These are phyloP conservation scores for Pseudogymnoascus sp. DNA, from an alignment of 2,329 filamentous ascomycete species.

Conservation along the genomic window DNA sequence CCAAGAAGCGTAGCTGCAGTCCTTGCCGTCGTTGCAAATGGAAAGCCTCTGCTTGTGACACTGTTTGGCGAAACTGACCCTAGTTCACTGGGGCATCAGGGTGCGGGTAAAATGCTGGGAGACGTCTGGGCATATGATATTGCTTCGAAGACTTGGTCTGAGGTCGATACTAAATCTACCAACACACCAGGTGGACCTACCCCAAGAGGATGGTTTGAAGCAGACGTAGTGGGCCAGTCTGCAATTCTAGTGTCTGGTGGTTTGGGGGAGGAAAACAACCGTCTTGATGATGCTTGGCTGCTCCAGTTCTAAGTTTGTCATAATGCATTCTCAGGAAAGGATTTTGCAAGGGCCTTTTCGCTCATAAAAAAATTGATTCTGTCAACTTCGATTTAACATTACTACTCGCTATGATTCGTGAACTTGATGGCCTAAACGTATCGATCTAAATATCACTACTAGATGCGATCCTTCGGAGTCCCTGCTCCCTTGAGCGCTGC, in stretches of 20 bases:
- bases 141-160: conserved; percentile 22
- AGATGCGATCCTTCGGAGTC: not conserved
- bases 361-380: not conserved
- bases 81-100: conserved; percentile 31
- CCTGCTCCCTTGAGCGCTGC: not conserved
- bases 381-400: not conserved
- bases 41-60: conserved; percentile 27
- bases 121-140: conserved; percentile 36
- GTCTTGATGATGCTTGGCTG: conserved; percentile 34
- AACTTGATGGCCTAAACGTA: not conserved
- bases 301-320: conserved; percentile 16
- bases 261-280: conserved; percentile 29
- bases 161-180: conserved; percentile 19
- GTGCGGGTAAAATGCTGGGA: conserved; percentile 33
- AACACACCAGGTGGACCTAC: conserved; percentile 19
- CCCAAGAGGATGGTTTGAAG: conserved; percentile 34
- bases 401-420: not conserved
- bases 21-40: conserved; percentile 18
- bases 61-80: conserved; percentile 34
- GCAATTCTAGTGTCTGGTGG: conserved; percentile 33
- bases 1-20: conserved; percentile 28
- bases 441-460: not conserved
- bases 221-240: conserved; percentile 23
- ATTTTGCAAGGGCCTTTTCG: not conserved
- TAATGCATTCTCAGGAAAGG: not conserved